Evolutionary conservation across 2,329 filamentous ascomycete species (phyloP), one percentile per base, ranked within the genome.

Genomic region (Cercospora nicotianae): DNA sequence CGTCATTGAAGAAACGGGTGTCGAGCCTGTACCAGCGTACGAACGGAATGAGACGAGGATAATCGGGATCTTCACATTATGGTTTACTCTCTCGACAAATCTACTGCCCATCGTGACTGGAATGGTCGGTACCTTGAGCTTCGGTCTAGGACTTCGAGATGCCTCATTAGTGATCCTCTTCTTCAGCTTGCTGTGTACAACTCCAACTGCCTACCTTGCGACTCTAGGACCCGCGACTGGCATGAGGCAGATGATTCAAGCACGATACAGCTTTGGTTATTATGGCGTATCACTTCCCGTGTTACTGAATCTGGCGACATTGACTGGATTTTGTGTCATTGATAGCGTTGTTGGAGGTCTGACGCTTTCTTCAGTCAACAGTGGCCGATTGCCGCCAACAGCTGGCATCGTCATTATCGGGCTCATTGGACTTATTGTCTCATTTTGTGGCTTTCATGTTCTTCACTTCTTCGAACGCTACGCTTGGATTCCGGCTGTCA

Each of bases 221-320:
- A 87, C 85, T 0, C 77, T 88, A 61, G 87, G 87, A 0, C 86
- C 87, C 3, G 85, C 85, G 77, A 89, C 87, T 9, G 88, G 87
- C 51, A 85, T 90, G 83, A 83, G 88, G 16, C 87, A 90, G 77
- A 88, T 90, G 83, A 84, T 90, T 7, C 87, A 88, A 71, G 87
- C 88, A 3, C 82, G 88, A 23, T 90, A 86, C 76, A 86, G 84
- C 48, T 90, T 89, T 74, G 87, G 86, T 1, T 69, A 71, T 48
- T 89, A 88, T 73, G 79, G 87, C 20, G 85, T 88, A 36, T 85
- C 84, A 0, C 75, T 90, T n/a, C 84, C 87, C 1, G 85, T 89
- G 2, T 74, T 90, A 9, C 80, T 90, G 67, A 90, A 90, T 73
- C 80, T 90, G 26, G 87, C 87, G 13, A 89, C 87, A 0, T 80